phyloP scores from a whole-genome alignment of 1,284 basidiomycete species.

The Naganishia cerealis region DNA sequence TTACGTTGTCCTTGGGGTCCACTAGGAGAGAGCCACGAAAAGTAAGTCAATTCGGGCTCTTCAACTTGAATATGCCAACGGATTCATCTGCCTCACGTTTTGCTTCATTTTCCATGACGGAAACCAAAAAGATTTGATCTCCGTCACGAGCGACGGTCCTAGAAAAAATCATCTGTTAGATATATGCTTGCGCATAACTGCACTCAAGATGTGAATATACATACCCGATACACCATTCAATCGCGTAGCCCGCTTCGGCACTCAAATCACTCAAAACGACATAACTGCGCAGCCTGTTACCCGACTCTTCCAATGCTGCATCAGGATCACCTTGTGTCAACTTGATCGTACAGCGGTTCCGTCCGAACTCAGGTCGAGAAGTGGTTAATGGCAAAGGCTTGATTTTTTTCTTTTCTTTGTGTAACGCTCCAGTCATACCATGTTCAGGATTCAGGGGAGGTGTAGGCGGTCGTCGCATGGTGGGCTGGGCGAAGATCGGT shows the following conservation, averaged over 20 bases:
- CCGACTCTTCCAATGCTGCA: conserved; percentile 58
- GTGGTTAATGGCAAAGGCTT: conserved; percentile 62
- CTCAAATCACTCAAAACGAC: conserved; percentile 90
- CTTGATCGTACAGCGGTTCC: conserved; percentile 88
- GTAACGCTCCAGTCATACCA: conserved; percentile 29
- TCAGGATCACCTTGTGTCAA: conserved; percentile 80
- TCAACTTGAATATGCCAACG: neutral
- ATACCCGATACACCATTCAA: conserved; percentile 84
- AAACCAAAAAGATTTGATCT: conserved; percentile 83
- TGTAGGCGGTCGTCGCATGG: conserved; percentile 32
- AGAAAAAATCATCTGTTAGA: neutral
- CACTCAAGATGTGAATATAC: neutral
- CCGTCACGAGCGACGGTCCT: conserved; percentile 90
- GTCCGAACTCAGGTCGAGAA: conserved; percentile 77
- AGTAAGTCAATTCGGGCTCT: conserved; percentile 16
- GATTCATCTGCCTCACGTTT: conserved; percentile 63
- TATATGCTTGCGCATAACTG: too few species aligned
- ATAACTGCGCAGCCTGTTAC: conserved; percentile 69
- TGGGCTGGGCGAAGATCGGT: conserved; percentile 43
- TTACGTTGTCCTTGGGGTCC: conserved; percentile 69
- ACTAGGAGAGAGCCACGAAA: conserved; percentile 57
- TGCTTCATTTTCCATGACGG: conserved; percentile 86
- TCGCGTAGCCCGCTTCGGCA: conserved; percentile 84
- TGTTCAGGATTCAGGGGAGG: conserved; percentile 7
- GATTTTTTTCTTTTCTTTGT: conserved; percentile 43